These are phyloP conservation scores for Firmiana major DNA, from an alignment of 345 rosid genomes.

Conservation along the genomic window DNA sequence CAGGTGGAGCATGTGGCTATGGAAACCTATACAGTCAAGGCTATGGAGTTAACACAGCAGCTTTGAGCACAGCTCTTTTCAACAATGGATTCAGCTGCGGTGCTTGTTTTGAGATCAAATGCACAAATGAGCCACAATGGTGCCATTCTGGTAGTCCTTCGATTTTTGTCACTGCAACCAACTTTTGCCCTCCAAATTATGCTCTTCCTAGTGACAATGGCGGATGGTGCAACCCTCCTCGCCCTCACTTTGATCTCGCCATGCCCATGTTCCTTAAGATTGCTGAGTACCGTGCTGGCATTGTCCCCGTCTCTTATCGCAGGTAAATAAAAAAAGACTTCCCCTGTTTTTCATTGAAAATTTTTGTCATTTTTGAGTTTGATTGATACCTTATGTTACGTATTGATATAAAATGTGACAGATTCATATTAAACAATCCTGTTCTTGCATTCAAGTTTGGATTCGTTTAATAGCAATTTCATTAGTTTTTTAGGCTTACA, in stretches of 20 bases:
- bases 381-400: too few species aligned
- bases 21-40: constrained; percentile 72
- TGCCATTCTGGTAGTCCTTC: constrained; percentile 67
- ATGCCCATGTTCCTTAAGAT: constrained; percentile 75
- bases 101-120: constrained; percentile 57
- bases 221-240: constrained; percentile 95
- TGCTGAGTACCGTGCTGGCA: constrained; percentile 67
- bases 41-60: constrained; percentile 64
- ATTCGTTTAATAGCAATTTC: too few species aligned
- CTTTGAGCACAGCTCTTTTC: constrained; percentile 69
- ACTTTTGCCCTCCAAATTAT: constrained; percentile 64
- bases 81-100: constrained; percentile 62
- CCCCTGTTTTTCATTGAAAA: neutral
- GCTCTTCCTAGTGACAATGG: constrained; percentile 57
- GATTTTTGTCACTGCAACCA: constrained; percentile 59
- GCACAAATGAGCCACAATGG: constrained; percentile 49
- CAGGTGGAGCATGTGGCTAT: constrained; percentile 72
- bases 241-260: constrained; percentile 65
- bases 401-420: too few species aligned
- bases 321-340: constrained; percentile 28
- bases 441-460: neutral
- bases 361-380: neutral
- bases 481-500: neutral
- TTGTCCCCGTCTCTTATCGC: constrained; percentile 62
- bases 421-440: too few species aligned